These are phyloP conservation scores for Phytopythium ostracodes DNA, from an alignment of 352 stramenopile species.

Conservation along the genomic window DNA sequence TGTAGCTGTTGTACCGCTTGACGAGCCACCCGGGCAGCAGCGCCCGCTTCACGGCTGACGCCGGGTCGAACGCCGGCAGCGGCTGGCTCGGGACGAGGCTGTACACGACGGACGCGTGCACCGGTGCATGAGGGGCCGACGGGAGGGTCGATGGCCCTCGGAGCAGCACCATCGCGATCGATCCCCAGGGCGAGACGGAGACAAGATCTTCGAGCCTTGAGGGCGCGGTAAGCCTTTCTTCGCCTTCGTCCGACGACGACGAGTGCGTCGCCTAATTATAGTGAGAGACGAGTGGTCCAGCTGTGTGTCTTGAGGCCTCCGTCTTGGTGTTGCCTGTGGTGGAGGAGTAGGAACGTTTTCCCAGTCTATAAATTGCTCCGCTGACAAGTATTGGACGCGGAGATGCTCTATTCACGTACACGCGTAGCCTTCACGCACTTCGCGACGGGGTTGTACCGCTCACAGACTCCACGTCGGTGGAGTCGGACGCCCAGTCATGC, in stretches of 20 bases:
- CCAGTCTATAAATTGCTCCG: too few relatives aligned
- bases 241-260: too few relatives aligned
- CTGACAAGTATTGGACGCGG: not conserved
- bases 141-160: not conserved
- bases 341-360: too few relatives aligned
- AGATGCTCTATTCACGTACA: not conserved
- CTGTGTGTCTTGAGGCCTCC: too few relatives aligned
- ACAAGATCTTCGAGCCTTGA: too few relatives aligned
- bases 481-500: not conserved
- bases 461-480: too few relatives aligned
- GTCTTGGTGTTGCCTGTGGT: too few relatives aligned
- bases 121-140: not conserved
- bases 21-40: not conserved
- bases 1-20: not conserved
- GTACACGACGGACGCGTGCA: not conserved
- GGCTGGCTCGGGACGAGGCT: not conserved
- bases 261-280: too few relatives aligned
- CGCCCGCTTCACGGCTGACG: not conserved
- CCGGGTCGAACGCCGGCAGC: conserved; percentile 2
- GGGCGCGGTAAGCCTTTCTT: too few relatives aligned
- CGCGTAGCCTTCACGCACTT: too few relatives aligned
- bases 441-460: too few relatives aligned
- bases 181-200: not conserved
- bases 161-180: not conserved
- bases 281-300: too few relatives aligned